Evolutionary conservation across 176 grass and related monocot genomes (phyloP).

Genomic region (Phragmites australis): DNA sequence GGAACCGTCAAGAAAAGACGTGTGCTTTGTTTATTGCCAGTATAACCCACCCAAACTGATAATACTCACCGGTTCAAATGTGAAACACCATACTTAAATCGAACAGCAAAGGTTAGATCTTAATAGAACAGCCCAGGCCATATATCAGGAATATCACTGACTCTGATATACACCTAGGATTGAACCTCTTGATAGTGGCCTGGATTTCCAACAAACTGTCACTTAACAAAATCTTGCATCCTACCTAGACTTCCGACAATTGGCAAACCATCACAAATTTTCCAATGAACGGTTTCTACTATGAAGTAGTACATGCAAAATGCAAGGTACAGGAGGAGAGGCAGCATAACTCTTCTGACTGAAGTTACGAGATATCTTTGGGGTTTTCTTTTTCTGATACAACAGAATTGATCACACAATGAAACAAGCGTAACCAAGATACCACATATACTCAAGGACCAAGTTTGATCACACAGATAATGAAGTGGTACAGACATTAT

Average conservation of each 20-base stretch:
- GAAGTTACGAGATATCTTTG: not conserved
- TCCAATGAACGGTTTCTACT: not conserved
- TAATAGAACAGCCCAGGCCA: not conserved
- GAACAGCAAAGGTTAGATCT: not conserved
- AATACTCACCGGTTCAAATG: not conserved
- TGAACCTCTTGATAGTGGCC: not conserved
- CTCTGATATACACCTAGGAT: not conserved
- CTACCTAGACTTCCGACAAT: not conserved
- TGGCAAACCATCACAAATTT: not conserved
- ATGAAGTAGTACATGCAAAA: not conserved
- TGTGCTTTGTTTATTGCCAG: not conserved
- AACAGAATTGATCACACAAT: constrained; percentile 12
- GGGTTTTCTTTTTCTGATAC: not conserved
- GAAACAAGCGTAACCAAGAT: constrained; percentile 6
- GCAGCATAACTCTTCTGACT: not conserved
- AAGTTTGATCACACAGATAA: not conserved
- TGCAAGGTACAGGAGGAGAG: not conserved
- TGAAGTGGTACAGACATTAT: not conserved
- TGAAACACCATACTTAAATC: not conserved
- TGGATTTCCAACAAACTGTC: not conserved
- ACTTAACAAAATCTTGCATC: not conserved
- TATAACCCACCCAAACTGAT: not conserved
- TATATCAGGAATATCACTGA: not conserved
- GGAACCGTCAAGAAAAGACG: not conserved
- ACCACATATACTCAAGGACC: not conserved